A percentile compares a stretch with the other conserved stretches of the same genome.
phyloP scores from a whole-genome alignment of 768 basidiomycete genomes.

The Cystofilobasidium bisporidii region DNA sequence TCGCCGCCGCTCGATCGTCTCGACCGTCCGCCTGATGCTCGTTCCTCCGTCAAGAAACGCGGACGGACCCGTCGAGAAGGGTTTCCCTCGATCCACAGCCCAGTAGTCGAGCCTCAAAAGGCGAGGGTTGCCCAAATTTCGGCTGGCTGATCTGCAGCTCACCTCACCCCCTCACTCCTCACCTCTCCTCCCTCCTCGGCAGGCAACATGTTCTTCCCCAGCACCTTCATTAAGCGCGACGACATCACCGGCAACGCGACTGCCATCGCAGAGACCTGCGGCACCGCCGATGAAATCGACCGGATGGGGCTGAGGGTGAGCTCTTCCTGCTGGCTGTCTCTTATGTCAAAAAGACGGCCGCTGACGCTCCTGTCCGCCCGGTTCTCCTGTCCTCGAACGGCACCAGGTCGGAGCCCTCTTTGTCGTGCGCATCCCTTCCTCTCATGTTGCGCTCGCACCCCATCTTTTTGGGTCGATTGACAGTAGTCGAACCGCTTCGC shows the following conservation, averaged over 20 bases:
- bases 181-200: neutral
- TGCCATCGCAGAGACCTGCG: neutral
- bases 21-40: no score
- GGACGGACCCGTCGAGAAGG: no score
- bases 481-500: neutral
- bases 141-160: neutral
- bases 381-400: no score
- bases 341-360: no score
- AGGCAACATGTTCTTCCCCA: neutral
- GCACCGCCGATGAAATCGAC: neutral
- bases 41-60: no score
- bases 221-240: neutral
- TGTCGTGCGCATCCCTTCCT: neutral
- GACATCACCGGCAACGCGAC: slow-evolving; percentile 4
- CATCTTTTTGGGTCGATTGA: neutral
- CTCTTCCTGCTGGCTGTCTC: neutral
- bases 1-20: no score
- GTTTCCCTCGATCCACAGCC: no score
- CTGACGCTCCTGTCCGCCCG: neutral
- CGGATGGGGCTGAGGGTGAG: neutral
- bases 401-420: neutral
- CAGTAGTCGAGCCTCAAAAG: no score
- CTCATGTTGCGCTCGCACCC: no score
- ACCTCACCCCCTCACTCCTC: neutral
- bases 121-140: no score